Percentiles rank a stretch among this genome's conserved stretches.
These are phyloP conservation scores for Benincasa hispida DNA, from an alignment of 306 rosid genomes.

Conservation along the genomic window DNA sequence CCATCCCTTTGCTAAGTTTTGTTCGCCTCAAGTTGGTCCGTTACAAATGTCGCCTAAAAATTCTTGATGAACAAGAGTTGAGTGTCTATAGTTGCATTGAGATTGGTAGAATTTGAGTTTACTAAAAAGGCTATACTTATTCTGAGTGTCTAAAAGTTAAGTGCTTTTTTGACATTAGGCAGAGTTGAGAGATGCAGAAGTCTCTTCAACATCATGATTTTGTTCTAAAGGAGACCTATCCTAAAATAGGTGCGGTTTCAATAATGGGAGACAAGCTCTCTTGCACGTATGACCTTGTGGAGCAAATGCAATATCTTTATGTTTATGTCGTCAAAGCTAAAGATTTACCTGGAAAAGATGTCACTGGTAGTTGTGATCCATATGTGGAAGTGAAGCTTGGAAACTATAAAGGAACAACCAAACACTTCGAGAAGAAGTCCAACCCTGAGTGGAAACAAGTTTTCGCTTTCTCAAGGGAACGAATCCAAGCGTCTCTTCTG, in stretches of 20 bases:
- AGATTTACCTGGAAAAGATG: conserved; percentile 74
- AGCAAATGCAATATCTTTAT: conserved; percentile 84
- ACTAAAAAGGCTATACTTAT: neutral
- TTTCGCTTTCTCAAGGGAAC: conserved; percentile 76
- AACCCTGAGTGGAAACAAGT: conserved; percentile 76
- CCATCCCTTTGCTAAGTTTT: neutral
- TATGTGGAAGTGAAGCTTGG: conserved; percentile 87
- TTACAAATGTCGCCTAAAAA: neutral
- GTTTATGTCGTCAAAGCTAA: conserved; percentile 78
- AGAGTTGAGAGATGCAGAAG: conserved; percentile 56
- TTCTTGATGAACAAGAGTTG: neutral
- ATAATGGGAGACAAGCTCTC: conserved; percentile 57
- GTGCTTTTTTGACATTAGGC: neutral
- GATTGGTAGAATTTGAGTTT: neutral
- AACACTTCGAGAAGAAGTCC: conserved; percentile 70
- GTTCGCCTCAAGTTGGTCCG: neutral
- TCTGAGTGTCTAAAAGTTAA: neutral
- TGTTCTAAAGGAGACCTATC: conserved; percentile 69
- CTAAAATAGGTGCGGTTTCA: conserved; percentile 69
- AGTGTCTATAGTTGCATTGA: neutral
- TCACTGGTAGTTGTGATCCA: conserved; percentile 80
- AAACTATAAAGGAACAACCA: conserved; percentile 65
- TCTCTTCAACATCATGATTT: conserved; percentile 53
- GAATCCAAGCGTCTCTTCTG: conserved; percentile 69
- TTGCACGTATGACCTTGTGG: conserved; percentile 80